phyloP scores from a whole-genome alignment of 1,284 basidiomycete genomes.

The Trametes pubescens region DNA sequence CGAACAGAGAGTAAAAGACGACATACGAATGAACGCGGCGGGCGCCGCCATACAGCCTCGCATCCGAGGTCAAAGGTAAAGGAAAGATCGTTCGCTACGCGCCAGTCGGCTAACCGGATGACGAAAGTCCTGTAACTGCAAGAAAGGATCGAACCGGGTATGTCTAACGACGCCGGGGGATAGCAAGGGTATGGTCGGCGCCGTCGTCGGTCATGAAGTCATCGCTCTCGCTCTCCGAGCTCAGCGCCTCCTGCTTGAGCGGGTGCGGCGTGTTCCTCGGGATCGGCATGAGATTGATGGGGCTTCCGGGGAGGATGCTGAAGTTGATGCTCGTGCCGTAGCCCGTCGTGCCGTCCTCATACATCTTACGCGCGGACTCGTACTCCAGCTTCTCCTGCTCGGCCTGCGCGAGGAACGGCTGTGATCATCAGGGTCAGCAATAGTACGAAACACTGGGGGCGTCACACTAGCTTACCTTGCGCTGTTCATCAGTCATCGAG shows the following conservation, averaged over 20 bases:
- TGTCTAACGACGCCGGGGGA: constrained; percentile 29
- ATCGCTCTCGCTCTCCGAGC: constrained; percentile 73
- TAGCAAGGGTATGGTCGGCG: constrained; percentile 31
- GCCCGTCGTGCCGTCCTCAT: constrained; percentile 81
- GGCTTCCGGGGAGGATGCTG: constrained; percentile 74
- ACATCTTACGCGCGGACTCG: constrained; percentile 80
- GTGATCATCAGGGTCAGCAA: constrained; percentile 24
- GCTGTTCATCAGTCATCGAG: constrained; percentile 89
- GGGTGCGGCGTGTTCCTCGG: constrained; percentile 53
- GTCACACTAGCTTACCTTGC: constrained; percentile 66
- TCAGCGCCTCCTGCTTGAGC: constrained; percentile 62
- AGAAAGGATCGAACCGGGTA: constrained; percentile 21
- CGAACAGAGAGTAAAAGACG: constrained; percentile 20
- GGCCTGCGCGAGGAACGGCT: constrained; percentile 92
- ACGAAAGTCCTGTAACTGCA: constrained; percentile 28
- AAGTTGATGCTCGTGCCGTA: constrained; percentile 80
- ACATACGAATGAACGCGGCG: constrained; percentile 23
- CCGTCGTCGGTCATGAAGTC: constrained; percentile 58
- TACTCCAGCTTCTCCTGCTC: constrained; percentile 95
- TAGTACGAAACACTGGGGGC: constrained; percentile 15
- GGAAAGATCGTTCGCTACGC: constrained; percentile 30
- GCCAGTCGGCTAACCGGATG: constrained; percentile 24
- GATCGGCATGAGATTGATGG: constrained; percentile 53
- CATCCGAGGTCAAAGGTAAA: constrained; percentile 28
- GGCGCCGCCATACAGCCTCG: constrained; percentile 24